Evolutionary conservation across 208 protist genomes (phyloP).

Genomic region (Trypanosoma congolense): DNA sequence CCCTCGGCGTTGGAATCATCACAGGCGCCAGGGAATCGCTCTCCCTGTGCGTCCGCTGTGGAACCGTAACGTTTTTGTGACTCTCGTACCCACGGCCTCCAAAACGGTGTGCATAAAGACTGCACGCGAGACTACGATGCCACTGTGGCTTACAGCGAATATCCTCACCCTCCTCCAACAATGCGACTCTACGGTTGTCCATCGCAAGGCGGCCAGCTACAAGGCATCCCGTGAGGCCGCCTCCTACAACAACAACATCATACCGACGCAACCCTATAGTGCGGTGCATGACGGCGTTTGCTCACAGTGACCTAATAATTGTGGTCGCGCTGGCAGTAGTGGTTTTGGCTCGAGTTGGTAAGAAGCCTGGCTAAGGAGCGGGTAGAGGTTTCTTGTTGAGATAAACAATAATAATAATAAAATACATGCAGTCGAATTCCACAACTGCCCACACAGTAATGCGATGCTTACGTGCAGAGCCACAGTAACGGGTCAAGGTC

Average conservation of each 20-base stretch:
- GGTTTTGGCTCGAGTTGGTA: no score
- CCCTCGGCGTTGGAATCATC: conserved; percentile 58
- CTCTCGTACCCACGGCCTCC: conserved; percentile 58
- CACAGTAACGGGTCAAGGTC: no score
- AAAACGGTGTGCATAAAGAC: conserved; percentile 52
- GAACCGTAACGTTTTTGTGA: conserved; percentile 36
- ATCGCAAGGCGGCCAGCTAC: conserved; percentile 66
- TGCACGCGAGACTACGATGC: conserved; percentile 50
- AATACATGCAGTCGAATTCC: no score
- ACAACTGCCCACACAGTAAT: no score
- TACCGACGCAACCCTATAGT: conserved; percentile 14
- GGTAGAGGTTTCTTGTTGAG: no score
- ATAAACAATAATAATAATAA: no score
- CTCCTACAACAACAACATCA: conserved; percentile 66
- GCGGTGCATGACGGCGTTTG: background rate
- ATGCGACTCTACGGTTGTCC: conserved; percentile 58
- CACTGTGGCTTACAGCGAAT: conserved; percentile 56
- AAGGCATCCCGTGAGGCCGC: conserved; percentile 60
- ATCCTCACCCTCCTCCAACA: conserved; percentile 67
- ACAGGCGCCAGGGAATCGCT: conserved; percentile 29
- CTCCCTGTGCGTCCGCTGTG: conserved; percentile 33
- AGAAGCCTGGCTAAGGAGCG: no score
- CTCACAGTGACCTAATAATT: no score
- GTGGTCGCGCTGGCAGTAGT: no score
- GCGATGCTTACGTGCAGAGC: no score